phyloP scores from a whole-genome alignment of 2,329 filamentous ascomycete genomes.

The Apiospora marii region DNA sequence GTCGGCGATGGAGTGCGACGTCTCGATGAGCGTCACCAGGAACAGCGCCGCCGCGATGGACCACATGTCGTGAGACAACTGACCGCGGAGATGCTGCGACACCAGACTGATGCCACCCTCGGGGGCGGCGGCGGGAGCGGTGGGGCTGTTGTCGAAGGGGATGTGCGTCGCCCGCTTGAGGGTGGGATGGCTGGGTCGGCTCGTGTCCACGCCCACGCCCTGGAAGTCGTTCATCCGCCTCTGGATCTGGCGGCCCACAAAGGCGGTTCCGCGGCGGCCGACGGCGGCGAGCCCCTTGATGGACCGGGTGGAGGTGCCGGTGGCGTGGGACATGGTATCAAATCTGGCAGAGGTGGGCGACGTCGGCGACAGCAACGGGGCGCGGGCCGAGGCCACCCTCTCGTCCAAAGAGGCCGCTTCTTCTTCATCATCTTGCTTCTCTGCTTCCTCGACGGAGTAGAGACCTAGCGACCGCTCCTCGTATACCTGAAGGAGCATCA shows the following conservation, averaged over 20 bases:
- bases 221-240: conserved; percentile 35
- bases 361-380: conserved; percentile 12
- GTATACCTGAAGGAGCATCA: conserved; percentile 50
- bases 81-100: conserved; percentile 77
- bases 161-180: conserved; percentile 32
- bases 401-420: conserved; percentile 3
- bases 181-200: conserved; percentile 25
- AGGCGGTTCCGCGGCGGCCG: conserved; percentile 25
- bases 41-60: conserved; percentile 95
- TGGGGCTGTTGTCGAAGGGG: conserved; percentile 24
- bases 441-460: conserved; percentile 38
- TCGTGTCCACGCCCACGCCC: conserved; percentile 32
- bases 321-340: conserved; percentile 24
- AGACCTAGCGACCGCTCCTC: conserved; percentile 65
- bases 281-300: conserved; percentile 24
- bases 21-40: conserved; percentile 86
- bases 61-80: conserved; percentile 97
- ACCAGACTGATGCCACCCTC: conserved; percentile 21
- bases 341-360: background rate
- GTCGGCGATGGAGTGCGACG: conserved; percentile 71
- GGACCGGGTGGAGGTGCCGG: conserved; percentile 16
- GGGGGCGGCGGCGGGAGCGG: conserved; percentile 20
- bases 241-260: conserved; percentile 29
- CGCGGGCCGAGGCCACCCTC: conserved; percentile 14
- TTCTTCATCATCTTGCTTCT: conserved; percentile 33